These are phyloP conservation scores for Diaporthe velutina DNA, from an alignment of 2,329 filamentous ascomycete species.

Conservation along the genomic window DNA sequence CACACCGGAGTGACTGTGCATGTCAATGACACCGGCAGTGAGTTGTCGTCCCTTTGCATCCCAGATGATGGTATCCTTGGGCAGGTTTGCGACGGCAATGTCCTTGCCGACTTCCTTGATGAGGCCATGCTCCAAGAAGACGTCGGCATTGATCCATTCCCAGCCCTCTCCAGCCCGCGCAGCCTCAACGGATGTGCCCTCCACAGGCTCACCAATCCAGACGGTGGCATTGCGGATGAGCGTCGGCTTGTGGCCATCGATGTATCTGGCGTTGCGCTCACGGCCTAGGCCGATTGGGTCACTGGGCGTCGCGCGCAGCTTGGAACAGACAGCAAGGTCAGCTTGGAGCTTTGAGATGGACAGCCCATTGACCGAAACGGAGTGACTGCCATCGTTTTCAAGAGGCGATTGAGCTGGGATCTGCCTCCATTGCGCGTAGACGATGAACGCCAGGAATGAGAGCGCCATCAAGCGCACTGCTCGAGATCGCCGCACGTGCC, in stretches of 20 bases:
- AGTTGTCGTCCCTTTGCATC: conserved; percentile 72
- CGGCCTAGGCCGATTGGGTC: conserved; percentile 70
- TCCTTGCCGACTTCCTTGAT: conserved; percentile 65
- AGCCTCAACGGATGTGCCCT: conserved; percentile 65
- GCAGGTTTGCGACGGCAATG: conserved; percentile 58
- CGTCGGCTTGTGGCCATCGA: conserved; percentile 69
- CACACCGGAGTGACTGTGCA: conserved; percentile 77
- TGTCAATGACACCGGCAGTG: conserved; percentile 78
- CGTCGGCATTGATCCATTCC: conserved; percentile 71
- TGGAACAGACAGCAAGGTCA: conserved; percentile 68
- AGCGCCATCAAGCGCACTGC: conserved; percentile 58
- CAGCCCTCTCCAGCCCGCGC: conserved; percentile 71
- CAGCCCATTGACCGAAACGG: conserved; percentile 50
- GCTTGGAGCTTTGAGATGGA: conserved; percentile 66
- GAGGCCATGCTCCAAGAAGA: conserved; percentile 71
- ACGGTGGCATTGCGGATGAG: conserved; percentile 76
- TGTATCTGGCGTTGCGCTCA: conserved; percentile 70
- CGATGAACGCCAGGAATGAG: conserved; percentile 63
- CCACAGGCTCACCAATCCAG: conserved; percentile 72
- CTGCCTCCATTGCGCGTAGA: conserved; percentile 59
- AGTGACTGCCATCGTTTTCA: not conserved
- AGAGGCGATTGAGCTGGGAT: conserved; percentile 42
- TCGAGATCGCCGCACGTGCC: conserved; percentile 57
- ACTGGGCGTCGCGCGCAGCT: conserved; percentile 65
- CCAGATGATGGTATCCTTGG: conserved; percentile 63